phyloP scores from a whole-genome alignment of 257 asterid species.

The Cynanchum wilfordii region DNA sequence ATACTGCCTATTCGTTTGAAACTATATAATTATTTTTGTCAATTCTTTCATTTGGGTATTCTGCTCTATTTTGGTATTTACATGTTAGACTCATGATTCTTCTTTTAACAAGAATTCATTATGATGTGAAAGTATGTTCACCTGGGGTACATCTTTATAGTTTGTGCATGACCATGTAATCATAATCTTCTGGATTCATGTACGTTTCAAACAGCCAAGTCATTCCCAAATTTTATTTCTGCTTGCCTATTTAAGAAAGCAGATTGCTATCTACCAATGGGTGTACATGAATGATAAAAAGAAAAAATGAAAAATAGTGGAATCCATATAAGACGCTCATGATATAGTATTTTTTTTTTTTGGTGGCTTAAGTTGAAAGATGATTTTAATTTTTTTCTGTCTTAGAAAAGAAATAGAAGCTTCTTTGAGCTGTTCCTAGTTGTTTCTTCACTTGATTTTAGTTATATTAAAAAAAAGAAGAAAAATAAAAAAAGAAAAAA shows the following conservation, averaged over 20 bases:
- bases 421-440: too few relatives aligned
- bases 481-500: too few relatives aligned
- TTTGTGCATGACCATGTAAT: background rate
- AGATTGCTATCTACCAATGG: background rate
- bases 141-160: background rate
- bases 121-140: background rate
- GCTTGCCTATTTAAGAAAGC: background rate
- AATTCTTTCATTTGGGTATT: background rate
- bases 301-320: background rate
- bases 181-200: background rate
- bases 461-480: too few relatives aligned
- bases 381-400: background rate
- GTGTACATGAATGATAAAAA: background rate
- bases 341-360: background rate
- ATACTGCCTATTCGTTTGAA: constrained; percentile 5
- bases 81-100: background rate
- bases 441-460: background rate
- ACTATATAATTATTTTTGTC: background rate
- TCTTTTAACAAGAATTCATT: background rate
- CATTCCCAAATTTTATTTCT: background rate
- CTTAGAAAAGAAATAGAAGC: too few relatives aligned
- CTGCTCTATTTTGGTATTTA: background rate
- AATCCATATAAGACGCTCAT: background rate
- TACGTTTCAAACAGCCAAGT: background rate
- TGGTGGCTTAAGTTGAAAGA: background rate